phyloP scores from a whole-genome alignment of 176 grass and related monocot species.

The sorghum (Sorghum bicolor) region Sorghum_bicolor_NCBIv3 NC_012873.2:7069501-7070000 shows the following conservation, averaged over 20 bases:
- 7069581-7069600: not conserved
- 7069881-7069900: constrained; percentile 60
- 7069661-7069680: not conserved
- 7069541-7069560: not conserved
- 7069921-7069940: constrained; percentile 56
- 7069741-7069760: not conserved
- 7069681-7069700: constrained; percentile 1
- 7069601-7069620: not conserved
- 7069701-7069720: constrained; percentile 18
- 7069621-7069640: constrained; percentile 7
- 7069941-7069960: constrained; percentile 38
- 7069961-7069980: constrained; percentile 66
- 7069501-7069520: constrained; percentile 7
- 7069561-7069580: not conserved
- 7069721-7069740: not conserved
- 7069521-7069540: not conserved
- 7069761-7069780: constrained; percentile 8
- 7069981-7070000: constrained; percentile 79
- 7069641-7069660: not conserved
- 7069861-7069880: constrained; percentile 3
- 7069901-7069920: constrained; percentile 83
- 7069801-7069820: not conserved
- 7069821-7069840: not conserved
- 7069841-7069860: constrained; percentile 12
- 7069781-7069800: not conserved